Base-by-base conservation (phyloP, 805 yeast species). In the Blastobotrys terrestris region DNA sequence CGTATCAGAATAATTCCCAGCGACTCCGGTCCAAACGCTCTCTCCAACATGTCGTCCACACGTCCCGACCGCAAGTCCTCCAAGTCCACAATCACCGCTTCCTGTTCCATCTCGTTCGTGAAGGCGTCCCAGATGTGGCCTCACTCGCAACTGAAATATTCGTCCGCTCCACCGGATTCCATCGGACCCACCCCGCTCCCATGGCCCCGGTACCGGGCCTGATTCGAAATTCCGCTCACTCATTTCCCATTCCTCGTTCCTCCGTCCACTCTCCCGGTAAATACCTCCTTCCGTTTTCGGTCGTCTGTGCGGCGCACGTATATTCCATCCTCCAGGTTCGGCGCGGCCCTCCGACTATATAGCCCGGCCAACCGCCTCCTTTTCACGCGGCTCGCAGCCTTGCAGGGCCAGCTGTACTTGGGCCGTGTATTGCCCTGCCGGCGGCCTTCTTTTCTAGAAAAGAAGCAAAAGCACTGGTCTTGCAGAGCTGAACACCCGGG, bases 1-100 rank as follows among this genome's bases (percentile, higher is more conserved):
- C 52, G 68, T 14, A 81, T 76, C 4, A 80, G 54, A 3, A 81
- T 70, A 39, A 81, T 75, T 1, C 85, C 85, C 6, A 81, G 67
- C 0, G 83, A 78, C 35, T 77, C 71, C 2, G 76, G 75, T 0
- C 83, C 85, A 65, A 80, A 80, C 1, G 84, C 84, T 7, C 63
- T 53, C 3, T 67, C 63, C 39, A 80, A 66, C 3, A 57, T 53
- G 1, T 58, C 46, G 46, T 69, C 69, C 2, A 62, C 65, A 1
- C 64, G 57, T 1, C 77, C 78, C 0, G 58, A 11, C 15, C 39
- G 46, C n/a, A 60, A 56, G 39, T 60, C 60, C 5, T 41, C 21
- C 19, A 60, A 45, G 6, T 50, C 43, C 1, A 60, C 63, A 1
- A 40, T 52, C 2, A 60, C 61, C 2, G 63, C 60, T n/a, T 39